Conservation (phyloP, 2,329 filamentous ascomycete species). For the Cladophialophora exuberans region DNA sequence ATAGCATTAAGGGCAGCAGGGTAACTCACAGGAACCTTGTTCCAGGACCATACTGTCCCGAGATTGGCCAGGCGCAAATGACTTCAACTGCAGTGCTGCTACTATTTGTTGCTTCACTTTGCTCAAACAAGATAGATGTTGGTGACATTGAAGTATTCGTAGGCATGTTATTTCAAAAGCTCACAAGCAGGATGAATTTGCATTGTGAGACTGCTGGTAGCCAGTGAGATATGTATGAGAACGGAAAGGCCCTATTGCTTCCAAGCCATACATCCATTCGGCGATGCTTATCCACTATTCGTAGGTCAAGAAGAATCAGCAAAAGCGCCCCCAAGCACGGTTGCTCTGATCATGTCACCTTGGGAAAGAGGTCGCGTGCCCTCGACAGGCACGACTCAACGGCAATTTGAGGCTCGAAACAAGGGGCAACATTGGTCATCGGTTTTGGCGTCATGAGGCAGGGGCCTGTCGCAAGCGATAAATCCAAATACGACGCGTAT, state of each 20-base stretch:
- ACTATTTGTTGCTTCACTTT: slow-evolving; percentile 28
- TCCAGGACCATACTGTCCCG: slow-evolving; percentile 47
- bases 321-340: no score
- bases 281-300: no score
- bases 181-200: background rate
- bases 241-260: no score
- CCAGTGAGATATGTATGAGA: background rate
- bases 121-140: background rate
- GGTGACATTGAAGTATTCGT: background rate
- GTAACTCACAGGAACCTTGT: slow-evolving; percentile 44
- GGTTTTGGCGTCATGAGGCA: no score
- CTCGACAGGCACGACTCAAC: background rate
- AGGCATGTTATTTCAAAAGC: background rate
- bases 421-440: slow-evolving; percentile 1
- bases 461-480: no score
- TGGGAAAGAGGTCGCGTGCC: slow-evolving; percentile 3
- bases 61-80: slow-evolving; percentile 49
- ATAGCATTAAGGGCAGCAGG: background rate
- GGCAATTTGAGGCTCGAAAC: background rate
- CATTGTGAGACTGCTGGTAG: background rate
- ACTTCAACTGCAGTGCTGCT: slow-evolving; percentile 39
- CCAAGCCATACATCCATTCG: no score
- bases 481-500: no score
- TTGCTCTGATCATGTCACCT: background rate
- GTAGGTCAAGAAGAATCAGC: no score